Conservation (phyloP, 345 rosid species). For the Mangifera indica region DNA sequence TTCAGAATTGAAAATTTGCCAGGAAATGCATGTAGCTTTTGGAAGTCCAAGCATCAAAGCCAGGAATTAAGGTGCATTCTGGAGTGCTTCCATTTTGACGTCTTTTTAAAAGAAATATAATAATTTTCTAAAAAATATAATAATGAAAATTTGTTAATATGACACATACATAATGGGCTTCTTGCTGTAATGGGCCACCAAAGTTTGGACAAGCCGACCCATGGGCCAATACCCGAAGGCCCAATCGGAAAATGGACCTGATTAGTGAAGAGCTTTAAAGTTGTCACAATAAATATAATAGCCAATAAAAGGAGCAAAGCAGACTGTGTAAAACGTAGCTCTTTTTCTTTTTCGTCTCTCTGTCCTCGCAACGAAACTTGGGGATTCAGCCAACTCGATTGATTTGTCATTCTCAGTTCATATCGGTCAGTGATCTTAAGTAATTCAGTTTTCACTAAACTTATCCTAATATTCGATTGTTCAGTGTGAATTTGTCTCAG, state of each 20-base stretch:
- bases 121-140: too few species aligned
- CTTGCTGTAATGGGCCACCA: not conserved
- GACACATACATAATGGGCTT: too few species aligned
- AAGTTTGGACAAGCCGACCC: not conserved
- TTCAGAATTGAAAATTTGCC: too few species aligned
- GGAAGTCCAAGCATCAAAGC: too few species aligned
- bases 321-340: not conserved
- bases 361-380: not conserved
- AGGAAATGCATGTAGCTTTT: too few species aligned
- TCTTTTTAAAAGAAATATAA: too few species aligned
- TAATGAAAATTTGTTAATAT: too few species aligned
- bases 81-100: too few species aligned
- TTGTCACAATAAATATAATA: not conserved
- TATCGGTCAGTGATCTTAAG: not conserved
- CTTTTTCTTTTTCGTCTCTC: too few species aligned
- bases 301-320: not conserved
- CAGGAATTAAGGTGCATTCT: too few species aligned
- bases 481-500: not conserved
- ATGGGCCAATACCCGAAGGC: not conserved
- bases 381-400: not conserved
- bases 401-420: not conserved
- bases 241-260: not conserved
- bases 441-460: not conserved
- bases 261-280: not conserved
- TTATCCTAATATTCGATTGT: not conserved